A percentile compares a stretch with the other conserved stretches of the same genome.
phyloP scores from a whole-genome alignment of 2,329 filamentous ascomycete genomes.

The Claviceps cyperi region DNA sequence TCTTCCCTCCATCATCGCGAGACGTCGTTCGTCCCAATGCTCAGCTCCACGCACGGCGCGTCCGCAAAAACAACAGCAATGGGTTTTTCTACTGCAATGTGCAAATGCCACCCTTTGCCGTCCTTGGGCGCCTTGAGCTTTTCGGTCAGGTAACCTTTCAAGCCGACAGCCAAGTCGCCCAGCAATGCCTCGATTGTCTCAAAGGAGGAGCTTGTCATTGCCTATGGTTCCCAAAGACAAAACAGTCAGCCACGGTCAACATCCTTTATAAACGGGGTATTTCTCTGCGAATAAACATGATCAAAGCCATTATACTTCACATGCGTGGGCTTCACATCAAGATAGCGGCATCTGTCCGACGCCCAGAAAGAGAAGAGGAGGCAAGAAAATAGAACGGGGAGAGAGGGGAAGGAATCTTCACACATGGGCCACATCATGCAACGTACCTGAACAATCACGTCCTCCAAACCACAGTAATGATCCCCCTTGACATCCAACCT shows the following conservation, averaged over 20 bases:
- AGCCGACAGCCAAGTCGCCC: constrained; percentile 28
- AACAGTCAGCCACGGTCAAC: background rate
- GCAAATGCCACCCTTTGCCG: constrained; percentile 33
- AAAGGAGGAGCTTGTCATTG: constrained; percentile 40
- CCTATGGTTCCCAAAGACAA: constrained; percentile 18
- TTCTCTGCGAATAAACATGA: background rate
- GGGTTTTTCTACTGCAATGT: constrained; percentile 54
- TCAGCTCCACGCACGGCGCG: constrained; percentile 48
- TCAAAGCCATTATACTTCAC: background rate
- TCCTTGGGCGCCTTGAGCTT: constrained; percentile 6
- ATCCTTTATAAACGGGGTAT: background rate
- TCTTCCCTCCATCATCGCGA: background rate
- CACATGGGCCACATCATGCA: too few relatives aligned
- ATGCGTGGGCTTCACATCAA: background rate
- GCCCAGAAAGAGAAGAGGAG: background rate
- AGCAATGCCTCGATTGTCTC: constrained; percentile 50
- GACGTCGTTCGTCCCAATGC: constrained; percentile 15
- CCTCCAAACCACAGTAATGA: constrained; percentile 41
- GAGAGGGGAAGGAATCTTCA: too few relatives aligned
- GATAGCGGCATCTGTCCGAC: background rate
- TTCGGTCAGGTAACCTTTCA: constrained; percentile 30
- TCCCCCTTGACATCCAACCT: constrained; percentile 31
- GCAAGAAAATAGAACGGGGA: background rate
- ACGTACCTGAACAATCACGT: constrained; percentile 45
- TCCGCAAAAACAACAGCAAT: constrained; percentile 60